Evolutionary conservation across 2,329 filamentous ascomycete species (phyloP), one percentile per base, ranked within the genome.

Genomic region (Sporothrix brunneoviolacea): DNA sequence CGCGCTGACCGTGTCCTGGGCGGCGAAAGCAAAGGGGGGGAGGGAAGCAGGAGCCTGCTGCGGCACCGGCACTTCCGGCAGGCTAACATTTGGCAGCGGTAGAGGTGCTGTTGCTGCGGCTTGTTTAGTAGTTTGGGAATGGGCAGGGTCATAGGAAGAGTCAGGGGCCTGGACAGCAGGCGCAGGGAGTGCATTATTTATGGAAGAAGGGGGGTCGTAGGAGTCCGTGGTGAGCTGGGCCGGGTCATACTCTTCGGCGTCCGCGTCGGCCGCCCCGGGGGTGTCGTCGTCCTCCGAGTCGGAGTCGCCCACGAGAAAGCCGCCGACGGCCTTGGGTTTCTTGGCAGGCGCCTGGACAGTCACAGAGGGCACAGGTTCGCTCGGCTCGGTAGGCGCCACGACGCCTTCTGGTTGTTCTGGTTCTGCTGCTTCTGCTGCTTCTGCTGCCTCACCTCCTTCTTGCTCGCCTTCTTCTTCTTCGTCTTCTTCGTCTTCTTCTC

Each of bases 1-100:
- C 53, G 91, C 80, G 52, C 85, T 83, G 60, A 91, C 76, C 57
- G 79, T 80, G 68, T 95, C 86, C 69, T 84, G 79, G 50, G 85
- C 81, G 46, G 19, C n/a, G 19, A 12, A 37, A 4, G n/a, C 44
- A 47, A 32, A 8, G 19, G 33, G 54, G 62, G 63, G 61, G 53
- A 62, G 50, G 9, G 55, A 56, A 52, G 54, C 49, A 50, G 62
- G 53, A 24, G 50, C 43, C 22, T 46, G 43, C 22, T 46, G 43
- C 5, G 44, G 24, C 22, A 50, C 58, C 55, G 53, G 57, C 42
- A 55, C 36, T 18, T 40, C 37, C 2, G 45, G 45, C 22, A 18
- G n/a, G n/a, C n/a, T n/a, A n/a, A n/a, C 39, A 27, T 10, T 21
- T n/a, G 33, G 47, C 15, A 27, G 27, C 3, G 21, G 28, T 16